phyloP scores from a whole-genome alignment of 1,284 basidiomycete species.

The Mycena citricolor region DNA sequence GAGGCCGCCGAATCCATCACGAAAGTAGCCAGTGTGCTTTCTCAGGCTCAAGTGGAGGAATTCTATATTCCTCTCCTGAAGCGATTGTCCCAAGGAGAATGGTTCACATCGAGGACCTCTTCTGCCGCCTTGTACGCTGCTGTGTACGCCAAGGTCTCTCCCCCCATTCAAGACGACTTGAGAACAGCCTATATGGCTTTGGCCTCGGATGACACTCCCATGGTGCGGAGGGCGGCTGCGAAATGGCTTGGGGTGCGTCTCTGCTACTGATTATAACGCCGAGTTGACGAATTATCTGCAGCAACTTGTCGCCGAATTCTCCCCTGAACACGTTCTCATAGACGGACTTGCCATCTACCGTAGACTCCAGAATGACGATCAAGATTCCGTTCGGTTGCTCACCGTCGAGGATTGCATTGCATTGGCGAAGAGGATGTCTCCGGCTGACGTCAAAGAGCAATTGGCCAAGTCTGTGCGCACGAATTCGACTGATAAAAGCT shows the following conservation, averaged over 20 bases:
- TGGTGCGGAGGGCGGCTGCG: constrained; percentile 96
- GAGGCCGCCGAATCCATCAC: constrained; percentile 97
- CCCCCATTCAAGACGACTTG: constrained; percentile 83
- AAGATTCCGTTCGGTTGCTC: constrained; percentile 95
- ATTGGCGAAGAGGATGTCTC: constrained; percentile 82
- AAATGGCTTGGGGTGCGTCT: constrained; percentile 90
- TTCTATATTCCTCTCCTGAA: constrained; percentile 91
- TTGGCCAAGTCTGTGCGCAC: constrained; percentile 86
- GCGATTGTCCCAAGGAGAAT: constrained; percentile 91
- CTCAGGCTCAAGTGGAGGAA: constrained; percentile 83
- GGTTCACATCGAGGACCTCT: constrained; percentile 99
- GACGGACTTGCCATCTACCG: constrained; percentile 95
- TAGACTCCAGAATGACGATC: constrained; percentile 93
- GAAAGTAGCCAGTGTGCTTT: constrained; percentile 83
- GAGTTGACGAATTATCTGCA: constrained; percentile 32
- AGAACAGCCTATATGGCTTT: constrained; percentile 84
- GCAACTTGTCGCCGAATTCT: constrained; percentile 77
- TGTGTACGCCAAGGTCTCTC: constrained; percentile 82
- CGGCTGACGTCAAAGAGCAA: constrained; percentile 89
- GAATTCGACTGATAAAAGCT: constrained; percentile 93
- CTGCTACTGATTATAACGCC: constrained; percentile 4
- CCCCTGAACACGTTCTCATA: constrained; percentile 78
- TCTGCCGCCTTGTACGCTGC: constrained; percentile 93
- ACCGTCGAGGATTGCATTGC: constrained; percentile 97
- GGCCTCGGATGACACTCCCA: constrained; percentile 95